Evolutionary conservation across 2,329 filamentous ascomycete species (phyloP), one percentile per base, ranked within the genome.

Genomic region (Pseudogymnoascus sp.): DNA sequence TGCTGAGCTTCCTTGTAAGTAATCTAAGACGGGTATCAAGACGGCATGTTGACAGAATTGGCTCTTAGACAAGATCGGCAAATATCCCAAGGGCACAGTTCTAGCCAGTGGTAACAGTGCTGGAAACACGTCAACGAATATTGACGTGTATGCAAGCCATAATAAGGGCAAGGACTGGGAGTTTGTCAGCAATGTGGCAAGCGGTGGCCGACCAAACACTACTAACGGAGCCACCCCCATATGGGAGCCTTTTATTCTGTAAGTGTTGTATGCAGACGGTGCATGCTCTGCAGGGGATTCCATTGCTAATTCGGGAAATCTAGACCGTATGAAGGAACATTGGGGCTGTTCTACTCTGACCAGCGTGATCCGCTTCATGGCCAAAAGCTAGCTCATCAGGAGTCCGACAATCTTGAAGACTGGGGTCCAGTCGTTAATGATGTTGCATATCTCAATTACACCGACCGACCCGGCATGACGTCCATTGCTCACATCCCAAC

Each of bases 161-260:
- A 84, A 90, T 68, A 63, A 68, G 14, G 87, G 86, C 6, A 67
- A 73, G 30, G 85, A 80, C 1, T 90, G 87, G 87, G 74, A 81
- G 33, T 90, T 89, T 66, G 80, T 89, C 59, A 85, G 81, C 62
- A 80, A 84, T 65, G 81, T 90, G 43, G 86, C 86, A 0, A 73
- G 75, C 1, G 87, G 87, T 37, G 77, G 78, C 53, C 85, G 86
- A 2, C 67, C 76, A 0, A 82, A 86, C 2, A 79, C 82, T 33
- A 53, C 69, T 67, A 88, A 90, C 67, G 86, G 84, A 1, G 71
- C 84, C 36, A 87, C 84, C 0, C 85, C 86, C 0, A 83, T 90
- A 18, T 90, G 87, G 87, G 88, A 90, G 71, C 87, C 87, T 0
- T 89, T 87, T 71, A 72, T 90, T 39, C 69, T 83, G 71, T 75